These are phyloP conservation scores for Metschnikowia peoriensis DNA, from an alignment of 805 yeast genomes.

Conservation along the genomic window DNA sequence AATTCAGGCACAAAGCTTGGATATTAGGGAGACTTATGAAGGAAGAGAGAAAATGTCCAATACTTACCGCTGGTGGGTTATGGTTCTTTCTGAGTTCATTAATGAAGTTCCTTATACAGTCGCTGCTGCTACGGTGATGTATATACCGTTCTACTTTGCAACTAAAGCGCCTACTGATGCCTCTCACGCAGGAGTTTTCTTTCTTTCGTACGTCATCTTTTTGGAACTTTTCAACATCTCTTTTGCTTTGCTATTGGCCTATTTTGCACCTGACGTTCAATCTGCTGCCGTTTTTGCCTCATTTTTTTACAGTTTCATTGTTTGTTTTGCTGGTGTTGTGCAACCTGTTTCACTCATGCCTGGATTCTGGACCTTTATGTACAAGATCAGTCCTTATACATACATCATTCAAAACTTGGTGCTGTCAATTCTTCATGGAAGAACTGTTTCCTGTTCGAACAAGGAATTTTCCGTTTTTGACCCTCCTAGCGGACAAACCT, in stretches of 20 bases:
- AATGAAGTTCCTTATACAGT: slow-evolving; percentile 60
- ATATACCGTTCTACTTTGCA: slow-evolving; percentile 42
- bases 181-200: slow-evolving; percentile 38
- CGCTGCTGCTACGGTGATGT: slow-evolving; percentile 29
- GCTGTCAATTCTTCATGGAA: slow-evolving; percentile 41
- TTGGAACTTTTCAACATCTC: slow-evolving; percentile 42
- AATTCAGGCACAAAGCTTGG: slow-evolving; percentile 57
- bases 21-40: slow-evolving; percentile 61
- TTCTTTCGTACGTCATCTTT: slow-evolving; percentile 44
- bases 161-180: slow-evolving; percentile 16
- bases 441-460: slow-evolving; percentile 45
- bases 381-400: slow-evolving; percentile 46
- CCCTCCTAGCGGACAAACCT: slow-evolving; percentile 41
- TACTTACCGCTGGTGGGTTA: slow-evolving; percentile 68
- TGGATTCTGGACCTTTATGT: slow-evolving; percentile 49
- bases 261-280: slow-evolving; percentile 62
- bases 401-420: slow-evolving; percentile 55
- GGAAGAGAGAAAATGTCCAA: slow-evolving; percentile 70
- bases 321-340: slow-evolving; percentile 56
- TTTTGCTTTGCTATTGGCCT: slow-evolving; percentile 50
- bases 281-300: slow-evolving; percentile 62
- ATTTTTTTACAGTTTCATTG: slow-evolving; percentile 53
- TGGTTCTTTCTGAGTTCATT: slow-evolving; percentile 52
- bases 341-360: slow-evolving; percentile 46
- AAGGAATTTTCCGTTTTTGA: slow-evolving; percentile 47